Evolutionary conservation across 2,329 filamentous ascomycete genomes (phyloP), one percentile per base, ranked within the genome.

Genomic region (Basipetospora chlamydospora): DNA sequence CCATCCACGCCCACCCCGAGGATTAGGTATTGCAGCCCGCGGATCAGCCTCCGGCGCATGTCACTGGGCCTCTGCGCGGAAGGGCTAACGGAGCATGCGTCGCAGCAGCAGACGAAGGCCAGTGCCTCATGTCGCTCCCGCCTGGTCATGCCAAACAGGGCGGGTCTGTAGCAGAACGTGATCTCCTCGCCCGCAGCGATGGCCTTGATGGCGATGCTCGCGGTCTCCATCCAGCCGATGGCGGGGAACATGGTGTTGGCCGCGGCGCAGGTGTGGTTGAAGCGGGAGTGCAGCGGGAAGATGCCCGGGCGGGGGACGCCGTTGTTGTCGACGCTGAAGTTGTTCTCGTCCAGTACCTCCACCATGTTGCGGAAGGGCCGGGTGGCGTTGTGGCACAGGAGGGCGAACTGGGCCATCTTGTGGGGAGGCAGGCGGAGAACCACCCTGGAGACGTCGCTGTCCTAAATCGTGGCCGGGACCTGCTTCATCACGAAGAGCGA

Each of bases 241-340:
- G 21, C 17, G 21, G 6, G 13, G 21, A 34, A 6, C 5, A 4
- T 31, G 3, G 17, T 9, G 13, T 34, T 34, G 5, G 23, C 21
- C 25, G n/a, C n/a, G n/a, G 16, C 22, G 20, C 32, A 34, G 9
- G 22, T 26, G 22, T 34, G 32, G 32, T 34, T 34, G 32, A 34
- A 5, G 21, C 32, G 32, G 11, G 32, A 34, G 25, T 25, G 22
- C 4, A 34, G 32, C 6, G 15, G 12, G n/a, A 11, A 26, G n/a
- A 34, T 4, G 13, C 22, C 32, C 9, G 13, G n/a, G n/a, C n/a
- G n/a, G n/a, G n/a, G n/a, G n/a, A n/a, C 21, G 17, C 11, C 6
- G 6, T 18, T 5, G 28, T 18, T 18, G 15, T 31, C 28, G 13
- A 11, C 6, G 22, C 22, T 11, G 22, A 23, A 6, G 6, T 23